These are phyloP conservation scores for Colletotrichum neosansevieriae DNA, from an alignment of 2,329 filamentous ascomycete genomes.

Conservation along the genomic window DNA sequence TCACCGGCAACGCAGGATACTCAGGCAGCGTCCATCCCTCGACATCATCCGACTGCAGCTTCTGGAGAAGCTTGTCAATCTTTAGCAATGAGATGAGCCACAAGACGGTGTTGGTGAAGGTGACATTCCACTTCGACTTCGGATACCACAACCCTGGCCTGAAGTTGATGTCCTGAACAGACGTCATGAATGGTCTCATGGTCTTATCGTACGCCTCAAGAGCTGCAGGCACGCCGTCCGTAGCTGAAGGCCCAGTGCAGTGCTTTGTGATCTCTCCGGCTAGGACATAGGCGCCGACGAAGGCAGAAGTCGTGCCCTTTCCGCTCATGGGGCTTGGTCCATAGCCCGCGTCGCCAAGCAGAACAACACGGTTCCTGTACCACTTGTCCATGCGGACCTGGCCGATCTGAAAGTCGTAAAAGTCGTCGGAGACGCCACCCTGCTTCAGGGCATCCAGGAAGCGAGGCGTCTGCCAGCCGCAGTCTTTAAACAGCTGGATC, in stretches of 20 bases:
- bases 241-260: conserved; percentile 9
- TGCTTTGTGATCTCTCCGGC: conserved; percentile 63
- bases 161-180: conserved; percentile 50
- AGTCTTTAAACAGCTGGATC: conserved; percentile 45
- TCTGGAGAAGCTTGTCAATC: conserved; percentile 31
- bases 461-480: conserved; percentile 59
- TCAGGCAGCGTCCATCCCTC: conserved; percentile 31
- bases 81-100: conserved; percentile 22
- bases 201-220: conserved; percentile 57
- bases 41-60: conserved; percentile 30
- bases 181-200: conserved; percentile 58
- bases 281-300: conserved; percentile 67
- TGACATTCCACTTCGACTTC: conserved; percentile 24
- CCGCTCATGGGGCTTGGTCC: conserved; percentile 61
- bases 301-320: conserved; percentile 61
- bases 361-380: conserved; percentile 59
- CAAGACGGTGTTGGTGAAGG: conserved; percentile 13
- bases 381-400: conserved; percentile 59
- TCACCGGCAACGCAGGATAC: conserved; percentile 2
- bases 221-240: conserved; percentile 46
- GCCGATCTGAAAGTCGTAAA: conserved; percentile 59
- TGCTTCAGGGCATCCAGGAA: conserved; percentile 48
- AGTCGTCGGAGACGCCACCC: conserved; percentile 56
- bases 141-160: conserved; percentile 32
- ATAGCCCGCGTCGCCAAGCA: conserved; percentile 68